Evolutionary conservation across 208 protist species (phyloP), one percentile per base, ranked within the genome.

Genomic region (Trichomonas tenax): DNA sequence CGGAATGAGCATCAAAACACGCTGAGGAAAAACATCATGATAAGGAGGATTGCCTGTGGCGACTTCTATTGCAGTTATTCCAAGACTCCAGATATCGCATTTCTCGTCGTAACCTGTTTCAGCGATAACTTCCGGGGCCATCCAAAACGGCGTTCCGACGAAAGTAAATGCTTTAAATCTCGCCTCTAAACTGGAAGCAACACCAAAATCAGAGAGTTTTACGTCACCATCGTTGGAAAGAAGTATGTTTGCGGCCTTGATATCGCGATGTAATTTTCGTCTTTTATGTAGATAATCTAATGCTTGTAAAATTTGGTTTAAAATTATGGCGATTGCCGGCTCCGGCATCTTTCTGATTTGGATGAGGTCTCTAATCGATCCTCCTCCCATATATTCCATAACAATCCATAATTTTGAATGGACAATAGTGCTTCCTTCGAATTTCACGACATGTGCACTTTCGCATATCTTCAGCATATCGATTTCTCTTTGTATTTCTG

Each of bases 401-500:
- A 98, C 97, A 96, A 99, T 99, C 98, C 98, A 99, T 38, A 99
- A 97, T 95, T 98, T 98, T 15, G 97, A 97, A 36, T 97, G 98
- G 51, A 98, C 97, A 36, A 98, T 34, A 84, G 97, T 98, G 6
- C 97, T 98, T 6, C 98, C 98, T 97, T 97, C 98, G 96, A 98
- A 98, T 63, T 96, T 90, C 8, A 98, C 98, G 4, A 98, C 97
- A 95, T 98, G 96, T 15, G 97, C 82, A 9, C 97, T 98, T 40
- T 98, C 97, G 95, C 97, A 98, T 88, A 98, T 96, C 15, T 97
- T 96, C 14, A 98, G 96, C 31, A 98, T 96, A n/a, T 97, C 95
- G 46, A 99, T 98, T 96, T 99, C 98, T 97, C 98, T 97, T 96
- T 98, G 98, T 82, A 99, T 98, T 96, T 98, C 98, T 41, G 98